Percentiles rank a stretch among this genome's conserved stretches.
Evolutionary conservation across 2,329 filamentous ascomycete genomes (phyloP).

Genomic region (Parafenestella ontariensis): DNA sequence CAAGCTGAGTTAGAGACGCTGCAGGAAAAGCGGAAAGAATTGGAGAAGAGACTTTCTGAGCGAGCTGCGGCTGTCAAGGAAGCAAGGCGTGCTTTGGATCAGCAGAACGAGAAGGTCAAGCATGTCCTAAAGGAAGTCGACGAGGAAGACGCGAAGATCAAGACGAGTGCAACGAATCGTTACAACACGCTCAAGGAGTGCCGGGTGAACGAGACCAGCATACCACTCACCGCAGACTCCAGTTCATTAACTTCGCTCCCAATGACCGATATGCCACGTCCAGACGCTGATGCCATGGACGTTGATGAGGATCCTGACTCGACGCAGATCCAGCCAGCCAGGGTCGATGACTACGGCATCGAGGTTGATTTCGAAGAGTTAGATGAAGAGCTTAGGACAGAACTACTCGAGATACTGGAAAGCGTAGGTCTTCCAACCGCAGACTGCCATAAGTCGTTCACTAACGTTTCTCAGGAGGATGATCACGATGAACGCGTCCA

Average conservation of each 20-base stretch:
- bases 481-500: slow-evolving; percentile 60
- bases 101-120: slow-evolving; percentile 84
- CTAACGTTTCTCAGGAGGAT: slow-evolving; percentile 61
- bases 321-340: slow-evolving; percentile 59
- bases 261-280: slow-evolving; percentile 76
- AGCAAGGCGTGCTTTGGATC: slow-evolving; percentile 80
- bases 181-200: slow-evolving; percentile 86
- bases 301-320: slow-evolving; percentile 71
- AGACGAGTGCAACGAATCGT: slow-evolving; percentile 82
- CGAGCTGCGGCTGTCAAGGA: slow-evolving; percentile 79
- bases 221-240: slow-evolving; percentile 79
- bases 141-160: slow-evolving; percentile 81
- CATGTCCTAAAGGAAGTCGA: slow-evolving; percentile 75
- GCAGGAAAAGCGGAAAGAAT: slow-evolving; percentile 72
- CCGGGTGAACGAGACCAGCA: slow-evolving; percentile 89
- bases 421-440: slow-evolving; percentile 43
- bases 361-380: slow-evolving; percentile 84
- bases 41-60: slow-evolving; percentile 71
- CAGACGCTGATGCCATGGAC: slow-evolving; percentile 90
- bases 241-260: slow-evolving; percentile 78
- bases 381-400: slow-evolving; percentile 73
- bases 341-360: slow-evolving; percentile 89
- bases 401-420: slow-evolving; percentile 52
- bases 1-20: slow-evolving; percentile 80
- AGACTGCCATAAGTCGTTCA: neutral